Base-by-base conservation (phyloP, 768 basidiomycete genomes). In the Pulveroboletus sp. region DNA sequence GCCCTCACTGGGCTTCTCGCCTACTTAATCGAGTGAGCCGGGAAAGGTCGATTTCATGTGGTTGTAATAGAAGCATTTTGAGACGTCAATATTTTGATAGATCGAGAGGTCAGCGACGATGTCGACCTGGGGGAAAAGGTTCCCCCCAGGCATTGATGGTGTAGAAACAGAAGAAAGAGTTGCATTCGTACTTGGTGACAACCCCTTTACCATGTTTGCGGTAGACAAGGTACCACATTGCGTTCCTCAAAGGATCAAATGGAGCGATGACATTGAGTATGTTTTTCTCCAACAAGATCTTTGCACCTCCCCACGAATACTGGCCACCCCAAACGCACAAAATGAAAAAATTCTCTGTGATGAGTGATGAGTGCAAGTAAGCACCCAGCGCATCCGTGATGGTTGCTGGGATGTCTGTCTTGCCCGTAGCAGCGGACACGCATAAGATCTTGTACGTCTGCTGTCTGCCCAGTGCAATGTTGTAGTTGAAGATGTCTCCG, bases 91-190 rank as follows among this genome's bases (percentile, higher is more conserved):
- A 43, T 71, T 64, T 18, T 65, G 47, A 56, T 71, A 73, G 9
- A 63, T 57, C 3, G 69, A 59, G 32, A 74, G 57, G 54, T 74
- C 70, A 17, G 73, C 64, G 32, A 70, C 21, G 42, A 73, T 58
- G 51, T 69, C 68, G 31, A 61, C 57, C 28, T 64, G 63, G 4
- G 54, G 51, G 40, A 15, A 55, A 60, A 7, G 52, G 47, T 8
- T 54, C 57, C 36, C 74, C 72, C 65, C 67, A 74, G 1, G 73
- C 68, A n/a, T 74, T 74, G 51, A 73, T 14, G 26, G 60, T 53
- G 49, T 74, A 73, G 60, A 74, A 74, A 48, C 59, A 64, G 56
- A 73, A 74, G 60, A 73, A 74, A 0, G 71, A 63, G 40, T 64
- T 60, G 40, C 59, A 65, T 48, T 64, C 62, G 56, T 72, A 73